Base-by-base conservation (phyloP, 1,284 basidiomycete species). In the Ceratobasidium sp. region DNA sequence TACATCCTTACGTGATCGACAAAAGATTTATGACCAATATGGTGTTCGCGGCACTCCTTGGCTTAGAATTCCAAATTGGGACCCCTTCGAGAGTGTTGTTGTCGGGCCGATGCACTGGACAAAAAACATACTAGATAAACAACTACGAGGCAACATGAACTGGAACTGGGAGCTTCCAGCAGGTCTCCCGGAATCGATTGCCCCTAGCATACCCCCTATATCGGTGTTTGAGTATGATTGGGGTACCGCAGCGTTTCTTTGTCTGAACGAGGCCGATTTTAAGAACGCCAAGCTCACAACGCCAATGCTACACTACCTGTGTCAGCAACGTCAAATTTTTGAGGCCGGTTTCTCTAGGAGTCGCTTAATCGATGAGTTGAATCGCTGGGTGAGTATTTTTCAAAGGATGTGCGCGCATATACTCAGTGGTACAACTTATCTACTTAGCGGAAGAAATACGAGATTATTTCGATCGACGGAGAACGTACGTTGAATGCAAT, bases 101-200 rank as follows among this genome's bases (percentile, higher is more conserved):
- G 38, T 60, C 1, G 58, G 30, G 1, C 58, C 58, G 9, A 60
- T 60, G 58, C 58, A 60, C 38, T 60, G 58, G 58, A 25, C 38
- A 3, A 60, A 60, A 30, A 60, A 60, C 21, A 30, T 60, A 6
- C 58, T 60, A 3, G 38, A 60, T 1, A 56, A 60, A 25, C 58
- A 60, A 11, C 12, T 60, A 6, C 58, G 38, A 18, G 28, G 25
- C 4, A 60, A 60, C 11, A 60, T 60, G 58, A n/a, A n/a, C 1
- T 40, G 38, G 40, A 60, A 38, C 58, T 44, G 36, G 36, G 11
- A 60, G 23, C 21, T 44, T 60, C 16, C 1, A 7, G 38, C 36
- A 7, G 58, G 58, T 21, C n/a, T 40, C 16, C 42, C 42, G 3
- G 9, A 8, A 21, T 3, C 33, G 1, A 23, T 21, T 21, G n/a